These are phyloP conservation scores for Colletotrichum truncatum DNA, from an alignment of 2,329 filamentous ascomycete genomes.

Conservation along the genomic window DNA sequence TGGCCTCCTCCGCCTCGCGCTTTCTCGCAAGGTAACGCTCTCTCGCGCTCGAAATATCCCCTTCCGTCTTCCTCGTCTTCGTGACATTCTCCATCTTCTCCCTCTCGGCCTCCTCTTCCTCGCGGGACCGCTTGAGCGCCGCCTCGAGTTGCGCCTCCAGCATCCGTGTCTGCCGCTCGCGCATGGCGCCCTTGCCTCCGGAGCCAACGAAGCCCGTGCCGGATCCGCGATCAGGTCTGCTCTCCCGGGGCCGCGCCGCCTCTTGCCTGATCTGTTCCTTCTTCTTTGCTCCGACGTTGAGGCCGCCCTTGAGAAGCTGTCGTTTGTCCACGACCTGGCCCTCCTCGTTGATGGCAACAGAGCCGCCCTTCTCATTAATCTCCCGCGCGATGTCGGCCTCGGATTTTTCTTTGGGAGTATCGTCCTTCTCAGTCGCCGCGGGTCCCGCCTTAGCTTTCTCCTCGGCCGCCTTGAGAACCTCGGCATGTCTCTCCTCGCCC, in stretches of 20 bases:
- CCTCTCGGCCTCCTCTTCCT: slow-evolving; percentile 71
- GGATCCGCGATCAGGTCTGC: slow-evolving; percentile 12
- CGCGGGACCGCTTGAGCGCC: slow-evolving; percentile 75
- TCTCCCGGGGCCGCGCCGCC: slow-evolving; percentile 32
- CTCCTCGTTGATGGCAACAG: slow-evolving; percentile 80
- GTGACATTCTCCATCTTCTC: slow-evolving; percentile 69
- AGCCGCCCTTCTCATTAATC: slow-evolving; percentile 68
- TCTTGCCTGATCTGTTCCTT: slow-evolving; percentile 51
- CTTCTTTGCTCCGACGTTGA: slow-evolving; percentile 76
- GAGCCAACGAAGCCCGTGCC: slow-evolving; percentile 50
- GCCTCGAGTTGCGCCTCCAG: slow-evolving; percentile 80
- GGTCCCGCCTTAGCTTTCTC: slow-evolving; percentile 56
- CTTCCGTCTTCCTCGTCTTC: slow-evolving; percentile 82
- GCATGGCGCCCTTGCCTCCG: slow-evolving; percentile 71
- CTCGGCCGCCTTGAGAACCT: slow-evolving; percentile 74
- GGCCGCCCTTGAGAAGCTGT: slow-evolving; percentile 78
- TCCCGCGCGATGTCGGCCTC: slow-evolving; percentile 74
- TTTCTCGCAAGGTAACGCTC: slow-evolving; percentile 84
- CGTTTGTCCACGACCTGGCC: slow-evolving; percentile 86
- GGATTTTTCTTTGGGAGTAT: slow-evolving; percentile 56
- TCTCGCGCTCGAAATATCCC: slow-evolving; percentile 79
- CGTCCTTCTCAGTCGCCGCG: slow-evolving; percentile 36
- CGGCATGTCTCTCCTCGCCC: slow-evolving; percentile 75
- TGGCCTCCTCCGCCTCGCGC: slow-evolving; percentile 75
- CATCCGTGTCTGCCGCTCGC: slow-evolving; percentile 82